Evolutionary conservation across 1,284 basidiomycete genomes (phyloP), one percentile per base, ranked within the genome.

Genomic region (Coriolopsis trogii): DNA sequence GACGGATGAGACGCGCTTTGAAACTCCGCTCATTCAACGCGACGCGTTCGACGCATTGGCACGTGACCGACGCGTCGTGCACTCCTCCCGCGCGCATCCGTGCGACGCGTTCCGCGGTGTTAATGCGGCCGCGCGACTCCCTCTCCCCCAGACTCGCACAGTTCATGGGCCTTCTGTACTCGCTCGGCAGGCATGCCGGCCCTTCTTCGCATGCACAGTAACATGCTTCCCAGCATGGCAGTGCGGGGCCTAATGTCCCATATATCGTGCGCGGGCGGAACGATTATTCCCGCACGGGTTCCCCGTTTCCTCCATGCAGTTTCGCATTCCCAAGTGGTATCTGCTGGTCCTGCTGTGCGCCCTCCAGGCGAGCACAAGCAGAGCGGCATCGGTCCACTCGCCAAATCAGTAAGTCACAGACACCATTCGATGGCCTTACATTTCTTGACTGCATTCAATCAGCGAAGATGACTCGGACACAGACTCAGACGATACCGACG

Each of bases 11-110:
- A 43, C 63, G 50, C 67, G 62, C 37, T 55, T 70, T 71, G 44
- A 59, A 62, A 62, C 63, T 67, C 69, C 66, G 68, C 45, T 30
- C 30, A 50, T 51, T 66, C 60, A 68, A 67, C 68, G 67, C 63
- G 64, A 62, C 67, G 61, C 58, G 59, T 56, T 55, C 51, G 51
- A 28, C 56, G 53, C 48, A 24, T 24, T 12, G 1, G 24, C 63
- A 64, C 68, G 64, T 67, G 66, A 63, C 29, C 52, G 56, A 55
- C 66, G 63, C 64, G 63, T 57, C 62, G 59, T 56, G 59, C 56
- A 34, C 25, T 18, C 39, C 21, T n/a, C 26, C 25, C 16, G 18
- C 40, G 29, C 31, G 18, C n/a, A 20, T 24, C 40, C 26, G 9
- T 40, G 16, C 16, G 44, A 34, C 15, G 20, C 16, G 20, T 26